A percentile compares a stretch with the other conserved stretches of the same genome.
These are phyloP conservation scores for Penicillium cosmopolitanum DNA, from an alignment of 495 filamentous ascomycete species.

Conservation along the genomic window DNA sequence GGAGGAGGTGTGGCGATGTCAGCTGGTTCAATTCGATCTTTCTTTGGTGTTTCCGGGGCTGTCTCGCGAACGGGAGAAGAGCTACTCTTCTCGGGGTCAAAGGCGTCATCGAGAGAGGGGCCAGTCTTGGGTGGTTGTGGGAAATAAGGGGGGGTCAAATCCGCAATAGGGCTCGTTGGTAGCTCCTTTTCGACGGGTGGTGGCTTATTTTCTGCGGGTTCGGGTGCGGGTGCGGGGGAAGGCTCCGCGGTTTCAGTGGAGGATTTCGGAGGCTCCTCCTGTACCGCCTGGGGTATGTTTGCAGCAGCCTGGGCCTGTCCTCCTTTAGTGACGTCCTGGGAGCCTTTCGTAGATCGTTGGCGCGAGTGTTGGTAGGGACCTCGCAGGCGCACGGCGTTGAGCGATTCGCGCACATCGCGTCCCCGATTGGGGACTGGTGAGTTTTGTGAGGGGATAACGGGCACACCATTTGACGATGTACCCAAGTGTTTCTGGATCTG, in stretches of 20 bases:
- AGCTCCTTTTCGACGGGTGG: conserved; percentile 41
- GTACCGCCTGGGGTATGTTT: conserved; percentile 67
- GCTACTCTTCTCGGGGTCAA: conserved; percentile 57
- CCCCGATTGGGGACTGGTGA: conserved; percentile 88
- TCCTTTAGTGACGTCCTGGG: conserved; percentile 59
- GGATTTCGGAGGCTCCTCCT: conserved; percentile 44
- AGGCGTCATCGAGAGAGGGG: conserved; percentile 40
- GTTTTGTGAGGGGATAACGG: conserved; percentile 83
- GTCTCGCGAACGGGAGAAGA: conserved; percentile 33
- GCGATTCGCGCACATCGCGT: conserved; percentile 83
- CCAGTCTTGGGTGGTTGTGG: conserved; percentile 38
- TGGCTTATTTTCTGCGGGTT: conserved; percentile 65
- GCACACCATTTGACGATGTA: conserved; percentile 75
- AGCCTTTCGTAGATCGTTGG: conserved; percentile 57
- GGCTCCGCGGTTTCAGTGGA: conserved; percentile 40
- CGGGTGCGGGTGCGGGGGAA: conserved; percentile 21
- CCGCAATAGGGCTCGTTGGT: conserved; percentile 26
- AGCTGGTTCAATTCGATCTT: conserved; percentile 29
- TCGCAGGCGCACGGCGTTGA: conserved; percentile 86
- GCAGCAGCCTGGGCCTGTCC: conserved; percentile 50
- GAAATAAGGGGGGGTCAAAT: conserved; percentile 29
- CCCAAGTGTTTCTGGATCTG: conserved; percentile 94
- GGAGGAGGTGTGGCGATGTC: conserved; percentile 44
- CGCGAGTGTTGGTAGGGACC: conserved; percentile 69
- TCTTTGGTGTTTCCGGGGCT: conserved; percentile 42